phyloP scores from a whole-genome alignment of 1,284 basidiomycete species.

The Calocybe gambosa region DNA sequence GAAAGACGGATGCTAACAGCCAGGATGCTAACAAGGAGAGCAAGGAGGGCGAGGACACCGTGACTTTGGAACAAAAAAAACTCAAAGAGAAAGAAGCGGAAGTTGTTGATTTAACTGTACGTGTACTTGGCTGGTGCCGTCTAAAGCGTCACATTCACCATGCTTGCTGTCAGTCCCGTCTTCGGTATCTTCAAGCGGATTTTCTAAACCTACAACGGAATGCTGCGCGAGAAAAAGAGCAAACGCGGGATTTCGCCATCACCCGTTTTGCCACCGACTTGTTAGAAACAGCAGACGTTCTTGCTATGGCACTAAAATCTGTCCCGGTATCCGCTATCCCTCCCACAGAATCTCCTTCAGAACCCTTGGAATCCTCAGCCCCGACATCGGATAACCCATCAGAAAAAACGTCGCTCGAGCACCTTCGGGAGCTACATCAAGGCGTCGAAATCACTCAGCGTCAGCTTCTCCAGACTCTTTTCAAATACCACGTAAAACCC shows the following conservation, averaged over 20 bases:
- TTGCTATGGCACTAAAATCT: conserved; percentile 83
- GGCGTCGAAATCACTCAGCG: conserved; percentile 94
- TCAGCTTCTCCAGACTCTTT: conserved; percentile 83
- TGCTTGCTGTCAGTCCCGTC: conserved; percentile 51
- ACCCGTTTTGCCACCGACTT: conserved; percentile 87
- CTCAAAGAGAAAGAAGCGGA: conserved; percentile 71
- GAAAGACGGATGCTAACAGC: conserved; percentile 20
- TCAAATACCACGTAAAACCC: conserved; percentile 85
- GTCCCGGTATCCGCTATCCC: conserved; percentile 57
- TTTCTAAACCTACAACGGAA: conserved; percentile 93
- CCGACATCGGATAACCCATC: conserved; percentile 21
- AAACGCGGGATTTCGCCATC: conserved; percentile 92
- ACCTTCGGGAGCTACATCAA: conserved; percentile 69
- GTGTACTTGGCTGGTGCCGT: conserved; percentile 21
- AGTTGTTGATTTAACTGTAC: conserved; percentile 68
- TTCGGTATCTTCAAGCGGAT: conserved; percentile 90
- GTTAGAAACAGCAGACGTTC: conserved; percentile 89
- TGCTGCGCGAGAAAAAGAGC: conserved; percentile 84
- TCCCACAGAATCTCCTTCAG: conserved; percentile 23
- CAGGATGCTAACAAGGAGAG: conserved; percentile 16
- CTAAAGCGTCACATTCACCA: neutral
- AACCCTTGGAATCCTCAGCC: conserved; percentile 28
- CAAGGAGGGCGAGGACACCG: conserved; percentile 19
- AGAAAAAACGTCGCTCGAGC: conserved; percentile 48
- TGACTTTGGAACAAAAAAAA: conserved; percentile 39